Evolutionary conservation across 805 yeast species (phyloP).

Genomic region (Naumovozyma dairenensis): DNA sequence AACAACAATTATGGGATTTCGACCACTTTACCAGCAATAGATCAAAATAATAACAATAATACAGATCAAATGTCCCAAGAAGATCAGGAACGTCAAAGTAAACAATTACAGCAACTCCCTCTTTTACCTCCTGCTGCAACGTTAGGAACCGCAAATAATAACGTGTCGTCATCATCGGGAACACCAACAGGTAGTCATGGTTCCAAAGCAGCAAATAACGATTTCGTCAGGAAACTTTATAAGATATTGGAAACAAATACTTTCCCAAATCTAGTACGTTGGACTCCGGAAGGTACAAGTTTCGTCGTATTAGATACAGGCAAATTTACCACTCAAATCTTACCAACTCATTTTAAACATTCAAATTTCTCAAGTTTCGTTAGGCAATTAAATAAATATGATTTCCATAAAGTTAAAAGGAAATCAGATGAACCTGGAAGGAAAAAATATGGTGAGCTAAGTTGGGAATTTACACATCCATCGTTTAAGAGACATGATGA

Average conservation of each 20-base stretch:
- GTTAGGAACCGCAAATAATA: neutral
- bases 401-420: constrained; percentile 88
- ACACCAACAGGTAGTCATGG: neutral
- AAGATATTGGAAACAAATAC: constrained; percentile 77
- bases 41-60: no score
- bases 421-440: constrained; percentile 50
- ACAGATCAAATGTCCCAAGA: no score
- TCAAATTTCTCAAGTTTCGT: constrained; percentile 92
- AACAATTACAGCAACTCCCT: no score
- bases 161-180: neutral
- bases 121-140: neutral
- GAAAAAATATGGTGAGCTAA: constrained; percentile 57
- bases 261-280: constrained; percentile 67
- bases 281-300: constrained; percentile 80
- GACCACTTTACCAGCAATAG: no score
- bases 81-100: no score
- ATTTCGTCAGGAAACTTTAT: constrained; percentile 68
- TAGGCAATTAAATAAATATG: constrained; percentile 91
- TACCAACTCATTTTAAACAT: constrained; percentile 91
- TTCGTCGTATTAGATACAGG: constrained; percentile 86
- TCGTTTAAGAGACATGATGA: constrained; percentile 68
- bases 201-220: constrained; percentile 41
- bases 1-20: no score
- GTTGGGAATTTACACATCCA: constrained; percentile 95
- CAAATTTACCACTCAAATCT: constrained; percentile 77